Percentiles rank a stretch among this genome's conserved stretches.
These are phyloP conservation scores for Sextonia rubra DNA, from an alignment of 164 flowering plant species.

Conservation along the genomic window DNA sequence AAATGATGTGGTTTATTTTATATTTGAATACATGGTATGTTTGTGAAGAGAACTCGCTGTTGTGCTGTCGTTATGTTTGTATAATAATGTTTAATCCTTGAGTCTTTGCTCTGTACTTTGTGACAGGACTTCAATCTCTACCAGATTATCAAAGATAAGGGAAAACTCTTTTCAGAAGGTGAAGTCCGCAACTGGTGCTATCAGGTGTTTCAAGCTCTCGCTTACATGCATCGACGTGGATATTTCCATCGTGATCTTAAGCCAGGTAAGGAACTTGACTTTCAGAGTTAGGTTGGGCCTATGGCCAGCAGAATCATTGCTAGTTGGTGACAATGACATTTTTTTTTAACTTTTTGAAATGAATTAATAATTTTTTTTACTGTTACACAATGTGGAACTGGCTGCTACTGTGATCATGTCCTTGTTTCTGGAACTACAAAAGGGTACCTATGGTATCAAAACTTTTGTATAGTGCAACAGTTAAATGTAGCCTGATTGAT, in stretches of 20 bases:
- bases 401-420: no score
- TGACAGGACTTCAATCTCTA: slow-evolving; percentile 87
- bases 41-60: not conserved
- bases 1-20: slow-evolving; percentile 74
- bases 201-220: slow-evolving; percentile 96
- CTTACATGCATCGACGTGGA: slow-evolving; percentile 78
- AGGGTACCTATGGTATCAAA: no score
- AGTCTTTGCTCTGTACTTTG: not conserved
- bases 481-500: no score
- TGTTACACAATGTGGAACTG: no score
- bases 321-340: no score
- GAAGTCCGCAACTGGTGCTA: slow-evolving; percentile 96
- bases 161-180: slow-evolving; percentile 67
- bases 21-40: slow-evolving; percentile 92
- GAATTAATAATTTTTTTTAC: no score
- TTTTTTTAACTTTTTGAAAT: no score
- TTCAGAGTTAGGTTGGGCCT: not conserved
- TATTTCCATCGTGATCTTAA: slow-evolving; percentile 41
- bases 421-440: no score
- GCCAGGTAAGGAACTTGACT: slow-evolving; percentile 22
- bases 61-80: not conserved
- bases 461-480: no score
- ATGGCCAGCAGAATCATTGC: no score
- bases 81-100: not conserved
- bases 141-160: slow-evolving; percentile 83